Evolutionary conservation across 768 basidiomycete species (phyloP).

Genomic region (Suillus tomentosus): DNA sequence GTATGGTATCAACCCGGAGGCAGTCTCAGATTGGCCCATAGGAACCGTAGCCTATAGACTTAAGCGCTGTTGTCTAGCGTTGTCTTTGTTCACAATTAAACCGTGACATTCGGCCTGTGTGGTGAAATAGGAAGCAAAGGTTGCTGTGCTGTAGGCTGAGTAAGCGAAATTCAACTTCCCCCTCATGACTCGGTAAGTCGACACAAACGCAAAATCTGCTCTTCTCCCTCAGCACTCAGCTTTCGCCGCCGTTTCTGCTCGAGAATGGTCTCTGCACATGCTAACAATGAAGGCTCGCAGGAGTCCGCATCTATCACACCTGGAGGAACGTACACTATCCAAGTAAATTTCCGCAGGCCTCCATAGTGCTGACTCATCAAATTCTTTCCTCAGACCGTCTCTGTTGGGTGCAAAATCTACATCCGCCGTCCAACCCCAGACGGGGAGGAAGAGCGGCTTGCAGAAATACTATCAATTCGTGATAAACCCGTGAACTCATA

Average conservation of each 20-base stretch:
- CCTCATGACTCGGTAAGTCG: conserved; percentile 8
- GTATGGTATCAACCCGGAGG: background rate
- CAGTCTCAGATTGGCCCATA: background rate
- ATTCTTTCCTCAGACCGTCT: conserved; percentile 60
- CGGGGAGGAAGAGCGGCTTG: conserved; percentile 86
- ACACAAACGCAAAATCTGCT: conserved; percentile 2
- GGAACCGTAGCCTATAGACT: background rate
- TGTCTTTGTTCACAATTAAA: background rate
- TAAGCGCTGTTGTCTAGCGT: background rate
- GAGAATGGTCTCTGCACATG: conserved; percentile 33
- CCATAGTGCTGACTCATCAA: conserved; percentile 38
- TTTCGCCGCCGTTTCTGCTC: conserved; percentile 1
- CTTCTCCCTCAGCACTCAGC: conserved; percentile 1
- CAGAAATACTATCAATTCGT: conserved; percentile 94
- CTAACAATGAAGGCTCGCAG: conserved; percentile 36
- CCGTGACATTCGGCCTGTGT: background rate
- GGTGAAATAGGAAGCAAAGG: conserved; percentile 1
- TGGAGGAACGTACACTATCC: conserved; percentile 76
- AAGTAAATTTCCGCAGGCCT: conserved; percentile 45
- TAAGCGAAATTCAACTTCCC: conserved; percentile 7
- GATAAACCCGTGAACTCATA: conserved; percentile 76
- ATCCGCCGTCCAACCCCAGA: conserved; percentile 78
- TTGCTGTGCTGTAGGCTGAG: conserved; percentile 9
- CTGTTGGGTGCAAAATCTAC: conserved; percentile 95
- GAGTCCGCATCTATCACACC: conserved; percentile 66